phyloP scores from a whole-genome alignment of 2,329 filamentous ascomycete species.

The Clathrospora elynae region DNA sequence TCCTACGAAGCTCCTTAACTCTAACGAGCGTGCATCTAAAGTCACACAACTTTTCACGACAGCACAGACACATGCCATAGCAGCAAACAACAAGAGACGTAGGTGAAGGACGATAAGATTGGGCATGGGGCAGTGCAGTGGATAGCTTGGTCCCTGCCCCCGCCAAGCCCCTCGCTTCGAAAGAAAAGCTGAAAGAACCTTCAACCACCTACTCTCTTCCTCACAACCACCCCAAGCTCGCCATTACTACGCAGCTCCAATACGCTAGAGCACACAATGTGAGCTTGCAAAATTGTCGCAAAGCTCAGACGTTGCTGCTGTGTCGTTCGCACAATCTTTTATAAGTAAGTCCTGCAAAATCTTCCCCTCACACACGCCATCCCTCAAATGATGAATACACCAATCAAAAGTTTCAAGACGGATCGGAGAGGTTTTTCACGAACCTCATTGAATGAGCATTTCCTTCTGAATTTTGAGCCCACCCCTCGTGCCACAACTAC shows the following conservation, averaged over 20 bases:
- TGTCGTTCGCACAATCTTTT: too few relatives aligned
- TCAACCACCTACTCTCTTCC: not conserved
- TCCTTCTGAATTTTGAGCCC: slow-evolving; percentile 3
- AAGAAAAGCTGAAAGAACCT: slow-evolving; percentile 2
- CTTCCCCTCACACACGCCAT: not conserved
- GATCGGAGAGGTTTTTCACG: slow-evolving; percentile 42
- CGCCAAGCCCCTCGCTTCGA: slow-evolving; percentile 11
- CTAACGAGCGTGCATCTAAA: slow-evolving; percentile 10
- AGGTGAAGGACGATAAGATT: not conserved
- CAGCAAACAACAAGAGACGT: not conserved
- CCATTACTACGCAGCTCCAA: not conserved
- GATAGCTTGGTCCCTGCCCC: not conserved
- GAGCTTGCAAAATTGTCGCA: too few relatives aligned
- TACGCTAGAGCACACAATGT: too few relatives aligned
- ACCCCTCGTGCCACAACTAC: too few relatives aligned
- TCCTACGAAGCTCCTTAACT: slow-evolving; percentile 15
- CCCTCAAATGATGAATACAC: slow-evolving; percentile 34
- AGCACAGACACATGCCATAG: too few relatives aligned
- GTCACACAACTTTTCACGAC: too few relatives aligned
- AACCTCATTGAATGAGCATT: slow-evolving; percentile 33
- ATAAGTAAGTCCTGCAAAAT: not conserved
- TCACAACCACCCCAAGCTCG: not conserved
- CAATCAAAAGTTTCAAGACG: slow-evolving; percentile 44
- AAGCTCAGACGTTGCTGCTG: too few relatives aligned
- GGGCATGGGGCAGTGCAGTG: not conserved